A percentile compares a stretch with the other conserved stretches of the same genome.
Evolutionary conservation across 225 moss, liverwort and hornwort genomes (phyloP).

Genomic region (Lunularia cruciata): DNA sequence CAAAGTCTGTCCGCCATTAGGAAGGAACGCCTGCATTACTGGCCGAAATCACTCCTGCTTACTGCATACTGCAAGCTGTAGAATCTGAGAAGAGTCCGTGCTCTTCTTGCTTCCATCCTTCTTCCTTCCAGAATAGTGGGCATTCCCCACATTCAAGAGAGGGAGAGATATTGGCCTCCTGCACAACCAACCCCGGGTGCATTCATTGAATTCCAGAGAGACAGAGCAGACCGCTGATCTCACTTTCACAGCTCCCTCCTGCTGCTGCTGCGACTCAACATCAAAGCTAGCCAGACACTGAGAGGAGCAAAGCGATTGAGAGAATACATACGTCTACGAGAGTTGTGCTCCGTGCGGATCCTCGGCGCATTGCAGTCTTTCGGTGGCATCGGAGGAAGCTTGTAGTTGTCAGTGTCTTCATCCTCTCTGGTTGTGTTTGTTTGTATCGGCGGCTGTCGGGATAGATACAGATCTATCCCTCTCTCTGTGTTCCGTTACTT

Average conservation of each 20-base stretch:
- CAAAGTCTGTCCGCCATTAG: neutral
- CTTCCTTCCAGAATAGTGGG: neutral
- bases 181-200: neutral
- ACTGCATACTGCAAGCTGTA: neutral
- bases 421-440: no score
- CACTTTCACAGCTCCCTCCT: neutral
- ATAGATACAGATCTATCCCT: no score
- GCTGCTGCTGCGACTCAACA: neutral
- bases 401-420: no score
- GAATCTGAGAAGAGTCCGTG: neutral
- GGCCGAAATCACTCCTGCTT: conserved; percentile 5
- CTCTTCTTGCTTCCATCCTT: neutral
- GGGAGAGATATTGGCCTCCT: neutral
- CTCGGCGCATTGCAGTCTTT: no score
- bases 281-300: no score
- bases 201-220: neutral
- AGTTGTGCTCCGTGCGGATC: no score
- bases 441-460: no score
- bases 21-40: neutral
- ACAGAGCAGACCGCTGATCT: neutral
- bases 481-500: no score
- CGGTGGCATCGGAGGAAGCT: no score
- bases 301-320: no score
- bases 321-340: no score
- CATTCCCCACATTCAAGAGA: neutral